Conservation (phyloP, 805 yeast genomes). For the Scheffersomyces spartinae region DNA sequence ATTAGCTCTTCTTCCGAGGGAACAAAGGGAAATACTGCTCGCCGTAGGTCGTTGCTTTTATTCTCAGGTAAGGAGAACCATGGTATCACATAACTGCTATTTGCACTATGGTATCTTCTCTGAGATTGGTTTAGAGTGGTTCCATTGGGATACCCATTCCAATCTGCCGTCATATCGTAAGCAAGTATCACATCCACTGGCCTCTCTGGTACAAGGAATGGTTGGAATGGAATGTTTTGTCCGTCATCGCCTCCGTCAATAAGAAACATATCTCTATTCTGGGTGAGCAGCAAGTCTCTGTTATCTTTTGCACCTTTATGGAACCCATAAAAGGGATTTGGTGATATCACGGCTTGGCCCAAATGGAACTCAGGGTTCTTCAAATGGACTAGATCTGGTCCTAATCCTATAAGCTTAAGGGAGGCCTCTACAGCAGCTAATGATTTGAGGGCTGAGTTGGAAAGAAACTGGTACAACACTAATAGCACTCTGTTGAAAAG, state of each 20-base stretch:
- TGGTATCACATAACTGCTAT: conserved; percentile 1
- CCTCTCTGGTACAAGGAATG: conserved; percentile 17
- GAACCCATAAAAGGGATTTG: conserved; percentile 49
- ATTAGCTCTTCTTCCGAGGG: conserved; percentile 18
- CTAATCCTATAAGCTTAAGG: conserved; percentile 33
- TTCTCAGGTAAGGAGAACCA: too few species aligned
- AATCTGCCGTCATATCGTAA: conserved; percentile 25
- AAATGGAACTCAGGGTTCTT: conserved; percentile 29
- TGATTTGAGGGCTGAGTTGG: conserved; percentile 19
- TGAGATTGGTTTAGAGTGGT: conserved; percentile 32
- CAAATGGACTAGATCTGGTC: conserved; percentile 12
- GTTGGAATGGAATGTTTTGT: conserved; percentile 27
- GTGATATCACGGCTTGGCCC: conserved; percentile 49
- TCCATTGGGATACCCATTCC: conserved; percentile 48
- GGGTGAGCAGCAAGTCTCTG: too few species aligned
- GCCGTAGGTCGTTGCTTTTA: conserved; percentile 1
- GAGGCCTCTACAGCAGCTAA: conserved; percentile 24
- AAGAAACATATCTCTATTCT: conserved; percentile 19
- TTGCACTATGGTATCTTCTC: conserved; percentile 15
- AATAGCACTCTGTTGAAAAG: conserved; percentile 44
- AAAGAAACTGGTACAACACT: conserved; percentile 31
- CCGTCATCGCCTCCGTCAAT: conserved; percentile 35
- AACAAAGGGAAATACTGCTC: conserved; percentile 22
- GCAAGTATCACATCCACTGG: conserved; percentile 21
- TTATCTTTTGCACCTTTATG: too few species aligned